Evolutionary conservation across 1,284 basidiomycete species (phyloP).

Genomic region (Neolentinus lepideus): DNA sequence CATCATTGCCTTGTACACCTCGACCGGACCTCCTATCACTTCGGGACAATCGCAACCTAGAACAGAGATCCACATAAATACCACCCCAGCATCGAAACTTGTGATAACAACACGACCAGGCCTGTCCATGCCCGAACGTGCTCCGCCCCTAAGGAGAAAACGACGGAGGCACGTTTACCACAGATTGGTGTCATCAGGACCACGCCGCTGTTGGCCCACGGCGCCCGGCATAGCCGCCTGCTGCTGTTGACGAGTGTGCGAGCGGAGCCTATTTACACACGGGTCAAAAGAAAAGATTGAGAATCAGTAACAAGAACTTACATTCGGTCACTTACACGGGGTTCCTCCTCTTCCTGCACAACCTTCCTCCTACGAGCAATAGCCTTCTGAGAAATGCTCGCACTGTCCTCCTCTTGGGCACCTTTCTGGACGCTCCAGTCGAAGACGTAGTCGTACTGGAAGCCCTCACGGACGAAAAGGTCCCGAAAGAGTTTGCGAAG

Average conservation of each 20-base stretch:
- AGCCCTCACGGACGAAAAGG: constrained; percentile 93
- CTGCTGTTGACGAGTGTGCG: constrained; percentile 77
- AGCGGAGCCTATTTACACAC: constrained; percentile 55
- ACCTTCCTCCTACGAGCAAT: constrained; percentile 63
- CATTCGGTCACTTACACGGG: constrained; percentile 73
- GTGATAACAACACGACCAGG: background rate
- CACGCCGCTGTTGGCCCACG: constrained; percentile 52
- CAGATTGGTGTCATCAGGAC: constrained; percentile 55
- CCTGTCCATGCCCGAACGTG: background rate
- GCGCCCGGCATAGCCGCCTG: constrained; percentile 47
- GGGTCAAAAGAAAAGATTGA: constrained; percentile 17
- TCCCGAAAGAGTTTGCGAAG: constrained; percentile 97
- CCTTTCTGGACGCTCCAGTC: constrained; percentile 92
- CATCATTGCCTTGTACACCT: background rate
- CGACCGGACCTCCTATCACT: background rate
- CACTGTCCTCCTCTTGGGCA: constrained; percentile 56
- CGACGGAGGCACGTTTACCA: constrained; percentile 50
- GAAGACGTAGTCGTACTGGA: constrained; percentile 97
- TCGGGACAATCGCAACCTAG: background rate
- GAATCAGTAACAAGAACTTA: constrained; percentile 34
- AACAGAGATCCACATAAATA: background rate
- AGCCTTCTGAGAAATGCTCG: constrained; percentile 52
- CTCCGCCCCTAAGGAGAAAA: constrained; percentile 17
- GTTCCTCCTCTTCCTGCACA: constrained; percentile 73
- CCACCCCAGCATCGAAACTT: background rate